phyloP scores from a whole-genome alignment of 768 basidiomycete genomes.

The Naganishia antarctica region DNA sequence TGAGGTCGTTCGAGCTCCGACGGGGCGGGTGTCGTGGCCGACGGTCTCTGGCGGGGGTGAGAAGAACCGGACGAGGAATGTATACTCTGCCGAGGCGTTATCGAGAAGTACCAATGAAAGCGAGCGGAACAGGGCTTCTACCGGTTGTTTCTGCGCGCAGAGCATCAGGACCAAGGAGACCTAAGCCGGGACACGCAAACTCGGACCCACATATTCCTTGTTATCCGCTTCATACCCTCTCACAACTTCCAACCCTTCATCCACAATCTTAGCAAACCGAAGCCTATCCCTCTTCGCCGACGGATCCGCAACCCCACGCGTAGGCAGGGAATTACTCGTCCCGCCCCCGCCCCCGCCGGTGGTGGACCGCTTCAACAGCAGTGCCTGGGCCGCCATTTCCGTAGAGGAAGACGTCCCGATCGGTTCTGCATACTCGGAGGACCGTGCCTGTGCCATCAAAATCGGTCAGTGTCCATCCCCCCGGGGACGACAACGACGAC shows the following conservation, averaged over 20 bases:
- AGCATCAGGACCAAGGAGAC: not conserved
- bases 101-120: conserved; percentile 85
- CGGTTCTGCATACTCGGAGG: conserved; percentile 64
- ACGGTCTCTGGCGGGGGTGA: conserved; percentile 36
- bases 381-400: conserved; percentile 43
- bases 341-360: conserved; percentile 31
- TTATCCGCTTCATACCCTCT: conserved; percentile 86
- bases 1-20: not conserved
- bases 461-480: not conserved
- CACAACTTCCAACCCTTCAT: conserved; percentile 61
- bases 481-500: too few species aligned
- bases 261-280: conserved; percentile 66
- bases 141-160: conserved; percentile 71
- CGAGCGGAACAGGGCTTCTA: conserved; percentile 80
- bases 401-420: conserved; percentile 55
- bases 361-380: not conserved
- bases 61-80: conserved; percentile 83
- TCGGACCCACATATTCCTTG: conserved; percentile 66
- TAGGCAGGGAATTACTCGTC: conserved; percentile 52
- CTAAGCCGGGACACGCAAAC: not conserved
- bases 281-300: conserved; percentile 54
- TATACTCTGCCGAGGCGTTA: conserved; percentile 87
- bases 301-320: not conserved
- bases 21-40: not conserved
- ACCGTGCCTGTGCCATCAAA: conserved; percentile 55